phyloP scores from a whole-genome alignment of 2,329 filamentous ascomycete genomes.

The Penicillium sp. region DNA sequence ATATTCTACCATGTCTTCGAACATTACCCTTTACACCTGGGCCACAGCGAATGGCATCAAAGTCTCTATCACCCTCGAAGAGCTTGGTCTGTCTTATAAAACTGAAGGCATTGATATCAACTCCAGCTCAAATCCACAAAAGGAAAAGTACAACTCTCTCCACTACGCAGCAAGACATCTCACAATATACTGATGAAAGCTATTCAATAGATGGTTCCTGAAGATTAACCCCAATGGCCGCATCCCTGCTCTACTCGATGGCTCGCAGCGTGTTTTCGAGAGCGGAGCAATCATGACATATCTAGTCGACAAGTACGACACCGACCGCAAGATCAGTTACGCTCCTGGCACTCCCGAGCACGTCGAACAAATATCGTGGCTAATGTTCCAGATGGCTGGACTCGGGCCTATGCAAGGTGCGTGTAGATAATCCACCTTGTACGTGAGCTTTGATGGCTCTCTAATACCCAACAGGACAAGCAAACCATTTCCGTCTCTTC shows the following conservation, averaged over 20 bases:
- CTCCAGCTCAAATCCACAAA: conserved; percentile 46
- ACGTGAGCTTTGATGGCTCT: not conserved
- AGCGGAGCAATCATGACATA: conserved; percentile 50
- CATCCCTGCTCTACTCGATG: conserved; percentile 49
- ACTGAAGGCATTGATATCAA: conserved; percentile 43
- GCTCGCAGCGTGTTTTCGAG: conserved; percentile 45
- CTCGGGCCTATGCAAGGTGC: conserved; percentile 45
- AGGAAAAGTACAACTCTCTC: conserved; percentile 32
- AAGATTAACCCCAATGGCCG: conserved; percentile 53
- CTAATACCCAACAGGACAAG: conserved; percentile 38
- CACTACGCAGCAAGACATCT: no score
- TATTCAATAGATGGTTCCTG: conserved; percentile 41
- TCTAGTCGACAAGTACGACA: conserved; percentile 47
- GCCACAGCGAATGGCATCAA: conserved; percentile 39
- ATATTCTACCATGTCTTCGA: conserved; percentile 24
- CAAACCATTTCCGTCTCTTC: conserved; percentile 50
- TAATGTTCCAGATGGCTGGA: conserved; percentile 48
- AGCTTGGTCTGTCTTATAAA: conserved; percentile 38
- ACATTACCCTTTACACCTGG: conserved; percentile 36
- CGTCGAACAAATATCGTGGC: conserved; percentile 48
- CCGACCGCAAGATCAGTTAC: conserved; percentile 45
- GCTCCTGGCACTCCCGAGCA: conserved; percentile 44
- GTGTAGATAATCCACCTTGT: not conserved
- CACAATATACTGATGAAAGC: not conserved
- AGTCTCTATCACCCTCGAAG: conserved; percentile 40